These are phyloP conservation scores for Dicorynia guianensis DNA, from an alignment of 306 rosid genomes.

Conservation along the genomic window DNA sequence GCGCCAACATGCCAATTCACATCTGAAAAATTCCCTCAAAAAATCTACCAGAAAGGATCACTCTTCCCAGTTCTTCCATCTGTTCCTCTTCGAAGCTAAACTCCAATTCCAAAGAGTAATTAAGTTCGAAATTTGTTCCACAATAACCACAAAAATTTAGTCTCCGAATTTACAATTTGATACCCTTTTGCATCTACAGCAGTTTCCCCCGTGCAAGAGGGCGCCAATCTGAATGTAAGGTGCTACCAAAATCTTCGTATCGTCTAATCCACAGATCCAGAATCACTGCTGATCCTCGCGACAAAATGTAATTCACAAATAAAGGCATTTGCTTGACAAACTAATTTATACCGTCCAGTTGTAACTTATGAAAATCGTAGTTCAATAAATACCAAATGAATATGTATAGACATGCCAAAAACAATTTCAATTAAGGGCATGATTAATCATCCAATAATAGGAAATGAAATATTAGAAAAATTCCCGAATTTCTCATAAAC, in stretches of 20 bases:
- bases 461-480: background rate
- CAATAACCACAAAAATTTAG: slow-evolving; percentile 24
- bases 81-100: background rate
- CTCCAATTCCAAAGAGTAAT: background rate
- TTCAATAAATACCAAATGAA: background rate
- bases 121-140: background rate
- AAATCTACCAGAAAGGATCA: slow-evolving; percentile 1
- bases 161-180: background rate
- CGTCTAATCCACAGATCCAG: slow-evolving; percentile 9
- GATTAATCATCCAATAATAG: background rate
- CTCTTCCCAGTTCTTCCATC: background rate
- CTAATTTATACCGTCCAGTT: background rate
- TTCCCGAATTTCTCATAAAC: background rate
- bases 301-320: slow-evolving; percentile 27
- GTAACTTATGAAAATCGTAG: background rate
- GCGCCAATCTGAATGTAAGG: slow-evolving; percentile 19
- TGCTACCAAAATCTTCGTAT: slow-evolving; percentile 1
- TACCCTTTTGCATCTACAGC: background rate
- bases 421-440: background rate
- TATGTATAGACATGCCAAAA: background rate
- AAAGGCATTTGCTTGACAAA: background rate
- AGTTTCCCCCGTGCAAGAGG: slow-evolving; percentile 15
- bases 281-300: slow-evolving; percentile 34
- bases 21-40: slow-evolving; percentile 15
- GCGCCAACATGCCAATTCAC: background rate